Conservation (phyloP, 1,284 basidiomycete species). For the Tetrapyrgos nigripes region DNA sequence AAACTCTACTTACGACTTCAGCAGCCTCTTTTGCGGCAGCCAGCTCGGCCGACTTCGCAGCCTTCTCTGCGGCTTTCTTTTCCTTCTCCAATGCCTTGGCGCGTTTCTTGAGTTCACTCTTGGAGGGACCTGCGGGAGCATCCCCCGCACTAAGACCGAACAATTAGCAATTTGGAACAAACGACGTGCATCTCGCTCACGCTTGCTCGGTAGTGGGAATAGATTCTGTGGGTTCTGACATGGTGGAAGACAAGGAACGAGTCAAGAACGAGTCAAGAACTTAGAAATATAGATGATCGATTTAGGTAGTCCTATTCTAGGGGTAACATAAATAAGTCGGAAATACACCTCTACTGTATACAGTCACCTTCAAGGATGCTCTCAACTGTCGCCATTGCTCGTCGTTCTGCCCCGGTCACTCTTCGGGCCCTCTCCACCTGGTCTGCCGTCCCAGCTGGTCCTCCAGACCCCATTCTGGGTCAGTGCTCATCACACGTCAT, state of each 20-base stretch:
- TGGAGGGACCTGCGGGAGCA: conserved; percentile 66
- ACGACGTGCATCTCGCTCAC: conserved; percentile 2
- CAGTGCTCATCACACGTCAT: conserved; percentile 30
- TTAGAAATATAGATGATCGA: background rate
- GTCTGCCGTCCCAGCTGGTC: conserved; percentile 86
- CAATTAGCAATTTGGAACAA: background rate
- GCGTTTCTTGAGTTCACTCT: conserved; percentile 93
- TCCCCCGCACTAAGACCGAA: conserved; percentile 21
- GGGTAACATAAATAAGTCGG: background rate
- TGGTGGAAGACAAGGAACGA: conserved; percentile 2
- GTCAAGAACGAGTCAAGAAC: background rate
- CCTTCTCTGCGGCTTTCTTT: conserved; percentile 87
- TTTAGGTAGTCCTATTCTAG: background rate
- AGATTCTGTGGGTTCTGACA: conserved; percentile 22
- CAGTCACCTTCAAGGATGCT: conserved; percentile 6
- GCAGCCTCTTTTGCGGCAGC: conserved; percentile 77
- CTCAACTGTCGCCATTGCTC: conserved; percentile 41
- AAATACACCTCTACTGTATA: background rate
- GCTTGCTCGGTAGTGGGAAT: conserved; percentile 21
- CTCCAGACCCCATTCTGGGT: conserved; percentile 96
- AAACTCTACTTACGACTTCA: conserved; percentile 61
- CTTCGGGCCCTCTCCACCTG: conserved; percentile 72
- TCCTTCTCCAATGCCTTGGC: conserved; percentile 95
- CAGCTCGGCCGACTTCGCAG: conserved; percentile 80
- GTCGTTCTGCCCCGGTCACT: conserved; percentile 46